Conservation (phyloP, 2,329 filamentous ascomycete genomes). For the Exophiala bonariae region DNA sequence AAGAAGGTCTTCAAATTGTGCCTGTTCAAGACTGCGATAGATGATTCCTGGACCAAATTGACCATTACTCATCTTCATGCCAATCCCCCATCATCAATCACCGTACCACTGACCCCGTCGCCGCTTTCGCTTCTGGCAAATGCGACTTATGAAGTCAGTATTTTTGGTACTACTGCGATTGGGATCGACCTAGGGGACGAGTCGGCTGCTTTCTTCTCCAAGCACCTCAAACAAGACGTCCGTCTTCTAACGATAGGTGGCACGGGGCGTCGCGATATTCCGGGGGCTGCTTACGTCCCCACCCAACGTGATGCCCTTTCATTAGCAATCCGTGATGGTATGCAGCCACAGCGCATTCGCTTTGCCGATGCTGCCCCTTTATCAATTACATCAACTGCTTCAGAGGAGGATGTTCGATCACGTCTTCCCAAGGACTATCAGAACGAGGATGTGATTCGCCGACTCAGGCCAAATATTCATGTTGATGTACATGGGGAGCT, state of each 20-base stretch:
- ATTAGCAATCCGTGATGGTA: slow-evolving; percentile 22
- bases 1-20: slow-evolving; percentile 26
- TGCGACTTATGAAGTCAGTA: slow-evolving; percentile 25
- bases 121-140: slow-evolving; percentile 22
- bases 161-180: slow-evolving; percentile 26
- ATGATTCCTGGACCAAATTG: slow-evolving; percentile 27
- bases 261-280: slow-evolving; percentile 26
- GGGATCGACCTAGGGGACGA: slow-evolving; percentile 27
- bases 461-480: slow-evolving; percentile 26
- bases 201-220: slow-evolving; percentile 23
- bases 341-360: slow-evolving; percentile 26
- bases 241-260: slow-evolving; percentile 25
- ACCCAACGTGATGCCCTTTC: slow-evolving; percentile 24
- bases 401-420: slow-evolving; percentile 22
- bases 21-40: slow-evolving; percentile 25
- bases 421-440: slow-evolving; percentile 20
- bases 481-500: slow-evolving; percentile 21
- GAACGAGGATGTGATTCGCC: slow-evolving; percentile 24
- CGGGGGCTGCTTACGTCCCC: slow-evolving; percentile 26
- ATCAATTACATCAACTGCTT: slow-evolving; percentile 25
- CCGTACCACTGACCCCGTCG: slow-evolving; percentile 24
- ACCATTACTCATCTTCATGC: slow-evolving; percentile 23
- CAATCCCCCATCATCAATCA: slow-evolving; percentile 18
- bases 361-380: slow-evolving; percentile 26
- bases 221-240: slow-evolving; percentile 23